A percentile compares a stretch with the other conserved stretches of the same genome.
phyloP scores from a whole-genome alignment of 2,329 filamentous ascomycete species.

The Falciphora oryzae region DNA sequence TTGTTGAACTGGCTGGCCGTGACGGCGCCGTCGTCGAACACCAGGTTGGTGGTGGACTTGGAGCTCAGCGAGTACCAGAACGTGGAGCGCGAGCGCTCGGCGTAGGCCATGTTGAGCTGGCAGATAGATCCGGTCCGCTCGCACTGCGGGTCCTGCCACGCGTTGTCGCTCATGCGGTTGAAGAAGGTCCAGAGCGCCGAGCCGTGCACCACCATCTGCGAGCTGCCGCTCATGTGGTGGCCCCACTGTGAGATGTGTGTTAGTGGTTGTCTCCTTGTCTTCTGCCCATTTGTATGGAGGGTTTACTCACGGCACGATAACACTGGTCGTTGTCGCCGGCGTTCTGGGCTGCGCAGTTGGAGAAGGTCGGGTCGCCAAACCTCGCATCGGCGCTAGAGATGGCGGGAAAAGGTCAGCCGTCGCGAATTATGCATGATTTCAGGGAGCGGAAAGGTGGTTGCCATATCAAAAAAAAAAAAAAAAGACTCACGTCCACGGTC shows the following conservation, averaged over 20 bases:
- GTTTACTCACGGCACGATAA: conserved; percentile 18
- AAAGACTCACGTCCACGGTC: conserved; percentile 32
- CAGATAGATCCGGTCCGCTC: conserved; percentile 21
- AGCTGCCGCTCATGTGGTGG: conserved; percentile 28
- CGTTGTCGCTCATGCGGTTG: conserved; percentile 22
- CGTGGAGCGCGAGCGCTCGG: conserved; percentile 19
- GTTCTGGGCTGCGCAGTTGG: conserved; percentile 21
- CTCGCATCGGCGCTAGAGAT: conserved; percentile 41
- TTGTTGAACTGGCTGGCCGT: conserved; percentile 2
- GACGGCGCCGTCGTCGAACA: conserved; percentile 19
- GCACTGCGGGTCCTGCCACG: conserved; percentile 18
- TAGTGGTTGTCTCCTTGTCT: too few species aligned
- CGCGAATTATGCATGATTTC: background rate
- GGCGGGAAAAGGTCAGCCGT: too few species aligned
- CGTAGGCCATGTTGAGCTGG: conserved; percentile 22
- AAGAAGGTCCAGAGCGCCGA: conserved; percentile 40
- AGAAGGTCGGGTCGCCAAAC: conserved; percentile 25
- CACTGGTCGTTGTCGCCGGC: conserved; percentile 20
- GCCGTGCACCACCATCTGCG: conserved; percentile 34
- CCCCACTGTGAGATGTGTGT: conserved; percentile 23
- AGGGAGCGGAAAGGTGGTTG: background rate
- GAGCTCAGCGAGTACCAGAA: conserved; percentile 25
- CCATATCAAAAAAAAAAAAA: background rate
- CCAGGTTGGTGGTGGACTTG: conserved; percentile 23
- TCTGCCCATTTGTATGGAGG: too few species aligned